phyloP scores from a whole-genome alignment of 2,329 filamentous ascomycete genomes.

The Pseudogymnoascus sp. region DNA sequence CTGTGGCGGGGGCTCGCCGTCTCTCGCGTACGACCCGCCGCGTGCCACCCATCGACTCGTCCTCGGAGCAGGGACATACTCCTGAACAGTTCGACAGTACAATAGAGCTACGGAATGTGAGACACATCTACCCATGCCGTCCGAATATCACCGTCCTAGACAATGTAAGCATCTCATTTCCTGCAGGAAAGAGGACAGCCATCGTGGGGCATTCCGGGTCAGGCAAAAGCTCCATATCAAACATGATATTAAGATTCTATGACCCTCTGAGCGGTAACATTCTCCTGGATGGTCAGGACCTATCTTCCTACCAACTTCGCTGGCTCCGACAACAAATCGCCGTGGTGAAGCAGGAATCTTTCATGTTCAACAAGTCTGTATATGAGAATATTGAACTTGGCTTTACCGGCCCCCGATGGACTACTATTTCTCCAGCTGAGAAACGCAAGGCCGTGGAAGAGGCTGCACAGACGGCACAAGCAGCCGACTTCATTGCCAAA shows the following conservation, averaged over 20 bases:
- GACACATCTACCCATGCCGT: conserved; percentile 34
- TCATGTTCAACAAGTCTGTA: conserved; percentile 26
- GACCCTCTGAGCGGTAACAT: conserved; percentile 33
- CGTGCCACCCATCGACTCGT: conserved; percentile 38
- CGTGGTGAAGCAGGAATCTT: conserved; percentile 26
- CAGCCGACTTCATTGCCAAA: conserved; percentile 46
- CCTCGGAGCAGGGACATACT: conserved; percentile 34
- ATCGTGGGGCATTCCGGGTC: conserved; percentile 34
- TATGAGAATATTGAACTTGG: conserved; percentile 48
- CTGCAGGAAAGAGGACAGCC: conserved; percentile 16
- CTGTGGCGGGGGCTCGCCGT: conserved; percentile 41
- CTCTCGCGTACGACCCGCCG: conserved; percentile 44
- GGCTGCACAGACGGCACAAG: conserved; percentile 44
- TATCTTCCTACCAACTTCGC: conserved; percentile 31
- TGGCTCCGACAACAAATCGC: conserved; percentile 23
- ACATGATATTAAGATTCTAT: conserved; percentile 37
- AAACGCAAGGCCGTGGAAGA: conserved; percentile 35
- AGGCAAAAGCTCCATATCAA: conserved; percentile 35
- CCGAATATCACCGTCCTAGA: conserved; percentile 30
- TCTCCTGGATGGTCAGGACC: conserved; percentile 33
- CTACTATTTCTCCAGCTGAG: neutral
- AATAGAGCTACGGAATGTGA: conserved; percentile 32
- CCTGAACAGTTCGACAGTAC: conserved; percentile 25
- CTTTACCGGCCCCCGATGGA: conserved; percentile 29
- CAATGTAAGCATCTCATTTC: conserved; percentile 24